These are phyloP conservation scores for Albizia julibrissin DNA, from an alignment of 306 rosid species.

Conservation along the genomic window DNA sequence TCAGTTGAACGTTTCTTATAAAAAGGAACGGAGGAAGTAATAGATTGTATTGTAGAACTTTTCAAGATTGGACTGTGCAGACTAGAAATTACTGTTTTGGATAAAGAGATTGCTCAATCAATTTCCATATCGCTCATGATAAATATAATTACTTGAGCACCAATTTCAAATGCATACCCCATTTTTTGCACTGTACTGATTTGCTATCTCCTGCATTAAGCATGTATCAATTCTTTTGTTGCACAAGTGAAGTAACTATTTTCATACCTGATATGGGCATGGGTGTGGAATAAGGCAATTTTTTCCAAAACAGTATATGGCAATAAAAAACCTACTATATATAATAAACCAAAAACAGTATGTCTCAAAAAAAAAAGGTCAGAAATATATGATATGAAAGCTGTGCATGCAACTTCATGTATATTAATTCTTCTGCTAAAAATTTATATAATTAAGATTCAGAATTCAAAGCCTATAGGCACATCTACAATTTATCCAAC, in stretches of 20 bases:
- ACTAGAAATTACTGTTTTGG: too few relatives aligned
- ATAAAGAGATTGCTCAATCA: too few relatives aligned
- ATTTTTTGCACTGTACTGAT: background rate
- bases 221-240: background rate
- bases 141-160: too few relatives aligned
- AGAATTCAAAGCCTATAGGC: background rate
- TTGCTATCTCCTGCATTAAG: background rate
- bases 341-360: background rate
- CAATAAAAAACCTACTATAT: background rate
- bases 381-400: background rate
- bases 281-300: background rate
- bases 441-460: background rate
- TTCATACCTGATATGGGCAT: background rate
- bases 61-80: too few relatives aligned
- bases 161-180: too few relatives aligned
- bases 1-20: too few relatives aligned
- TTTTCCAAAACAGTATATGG: background rate
- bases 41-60: too few relatives aligned
- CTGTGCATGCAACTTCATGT: background rate
- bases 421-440: background rate
- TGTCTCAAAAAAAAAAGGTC: background rate
- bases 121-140: too few relatives aligned
- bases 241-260: background rate
- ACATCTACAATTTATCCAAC: background rate
- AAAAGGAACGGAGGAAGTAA: too few relatives aligned